These are phyloP conservation scores for Pholiota microspora DNA, from an alignment of 768 basidiomycete genomes.

Conservation along the genomic window DNA sequence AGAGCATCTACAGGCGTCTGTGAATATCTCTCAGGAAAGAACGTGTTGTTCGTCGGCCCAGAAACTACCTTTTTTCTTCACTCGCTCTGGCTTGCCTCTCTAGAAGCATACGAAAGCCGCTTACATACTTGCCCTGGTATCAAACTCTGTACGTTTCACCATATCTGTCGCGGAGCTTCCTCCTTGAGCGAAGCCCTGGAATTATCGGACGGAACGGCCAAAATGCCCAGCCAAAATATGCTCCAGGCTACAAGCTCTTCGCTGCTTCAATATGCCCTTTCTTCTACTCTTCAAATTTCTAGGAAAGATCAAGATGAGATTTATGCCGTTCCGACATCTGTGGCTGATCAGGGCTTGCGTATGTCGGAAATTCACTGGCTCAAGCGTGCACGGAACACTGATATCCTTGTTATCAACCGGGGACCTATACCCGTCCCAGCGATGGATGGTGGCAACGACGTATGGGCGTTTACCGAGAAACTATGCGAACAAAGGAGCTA, in stretches of 20 bases:
- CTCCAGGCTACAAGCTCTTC: constrained; percentile 39
- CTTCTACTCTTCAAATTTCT: constrained; percentile 38
- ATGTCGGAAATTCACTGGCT: constrained; percentile 45
- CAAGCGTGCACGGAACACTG: constrained; percentile 40
- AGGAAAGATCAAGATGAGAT: constrained; percentile 29
- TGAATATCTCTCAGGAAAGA: constrained; percentile 29
- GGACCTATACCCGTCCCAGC: constrained; percentile 50
- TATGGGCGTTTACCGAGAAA: constrained; percentile 39
- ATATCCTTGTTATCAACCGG: constrained; percentile 45
- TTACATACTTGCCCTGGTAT: constrained; percentile 38
- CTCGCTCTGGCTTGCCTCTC: constrained; percentile 36
- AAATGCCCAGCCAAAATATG: constrained; percentile 34
- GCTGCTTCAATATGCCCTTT: constrained; percentile 46
- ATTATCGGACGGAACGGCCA: constrained; percentile 14
- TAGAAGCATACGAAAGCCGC: constrained; percentile 30
- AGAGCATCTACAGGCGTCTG: constrained; percentile 21
- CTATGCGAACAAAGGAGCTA: constrained; percentile 21
- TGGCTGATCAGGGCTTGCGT: too few relatives aligned
- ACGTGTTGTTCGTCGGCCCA: constrained; percentile 43
- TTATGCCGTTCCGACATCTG: too few relatives aligned
- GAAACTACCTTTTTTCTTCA: constrained; percentile 45
- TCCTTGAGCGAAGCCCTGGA: constrained; percentile 8
- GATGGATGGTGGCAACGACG: constrained; percentile 26
- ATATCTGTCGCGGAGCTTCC: constrained; percentile 35
- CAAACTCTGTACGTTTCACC: constrained; percentile 53